Conservation (phyloP, 768 basidiomycete genomes). For the Mrakia blollopis region DNA sequence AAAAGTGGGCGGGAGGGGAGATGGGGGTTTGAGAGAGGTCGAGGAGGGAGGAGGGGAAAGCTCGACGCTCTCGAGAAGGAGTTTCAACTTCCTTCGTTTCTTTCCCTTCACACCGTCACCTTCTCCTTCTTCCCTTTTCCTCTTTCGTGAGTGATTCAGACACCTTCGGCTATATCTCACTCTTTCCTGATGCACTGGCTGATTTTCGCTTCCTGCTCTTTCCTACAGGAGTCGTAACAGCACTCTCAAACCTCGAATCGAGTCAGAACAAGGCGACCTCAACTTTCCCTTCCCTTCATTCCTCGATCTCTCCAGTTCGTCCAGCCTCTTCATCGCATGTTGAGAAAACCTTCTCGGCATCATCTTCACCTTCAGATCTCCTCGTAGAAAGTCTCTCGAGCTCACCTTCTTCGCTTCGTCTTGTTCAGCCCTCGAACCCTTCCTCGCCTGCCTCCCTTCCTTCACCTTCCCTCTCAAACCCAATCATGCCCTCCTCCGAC, state of each 20-base stretch:
- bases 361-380: too few relatives aligned
- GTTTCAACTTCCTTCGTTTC: too few relatives aligned
- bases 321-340: too few relatives aligned
- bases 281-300: not conserved
- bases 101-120: too few relatives aligned
- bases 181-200: not conserved
- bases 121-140: too few relatives aligned
- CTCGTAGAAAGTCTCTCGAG: not conserved
- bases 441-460: not conserved
- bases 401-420: not conserved
- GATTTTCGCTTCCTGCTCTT: not conserved
- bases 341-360: too few relatives aligned
- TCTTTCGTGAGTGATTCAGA: too few relatives aligned
- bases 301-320: too few relatives aligned
- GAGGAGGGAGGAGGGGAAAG: too few relatives aligned
- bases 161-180: too few relatives aligned
- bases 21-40: not conserved
- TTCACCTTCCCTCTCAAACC: not conserved
- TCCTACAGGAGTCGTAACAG: not conserved
- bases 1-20: not conserved
- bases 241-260: not conserved
- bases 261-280: slow-evolving; percentile 3
- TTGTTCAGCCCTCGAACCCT: slow-evolving; percentile 1
- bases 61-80: too few relatives aligned
- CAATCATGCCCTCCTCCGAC: not conserved